phyloP scores from a whole-genome alignment of 2,329 filamentous ascomycete species.

The Fusarium foetens region DNA sequence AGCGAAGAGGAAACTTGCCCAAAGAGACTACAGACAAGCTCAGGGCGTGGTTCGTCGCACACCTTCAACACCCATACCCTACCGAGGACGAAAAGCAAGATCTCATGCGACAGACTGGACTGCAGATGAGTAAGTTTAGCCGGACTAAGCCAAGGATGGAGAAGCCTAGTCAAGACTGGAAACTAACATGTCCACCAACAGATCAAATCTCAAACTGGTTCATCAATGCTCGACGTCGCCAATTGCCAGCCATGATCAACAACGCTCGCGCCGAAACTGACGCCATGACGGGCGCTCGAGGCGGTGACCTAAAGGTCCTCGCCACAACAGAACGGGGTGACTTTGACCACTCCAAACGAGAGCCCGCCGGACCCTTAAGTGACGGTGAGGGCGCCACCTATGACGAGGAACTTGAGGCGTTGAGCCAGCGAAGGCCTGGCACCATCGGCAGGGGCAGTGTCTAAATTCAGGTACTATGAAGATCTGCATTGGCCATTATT shows the following conservation, averaged over 20 bases:
- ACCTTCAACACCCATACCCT: slow-evolving; percentile 84
- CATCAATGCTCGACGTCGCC: slow-evolving; percentile 78
- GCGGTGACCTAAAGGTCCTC: slow-evolving; percentile 51
- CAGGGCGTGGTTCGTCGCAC: slow-evolving; percentile 80
- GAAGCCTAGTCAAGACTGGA: neutral
- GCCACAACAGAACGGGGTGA: slow-evolving; percentile 53
- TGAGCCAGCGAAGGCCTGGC: slow-evolving; percentile 46
- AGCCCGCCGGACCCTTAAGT: slow-evolving; percentile 54
- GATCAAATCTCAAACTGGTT: slow-evolving; percentile 84
- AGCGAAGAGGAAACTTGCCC: slow-evolving; percentile 85
- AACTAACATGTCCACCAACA: slow-evolving; percentile 45
- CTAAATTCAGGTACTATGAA: slow-evolving; percentile 36
- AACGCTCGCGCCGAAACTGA: slow-evolving; percentile 64
- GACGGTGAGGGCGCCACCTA: slow-evolving; percentile 59
- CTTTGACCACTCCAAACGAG: slow-evolving; percentile 52
- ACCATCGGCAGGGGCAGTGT: slow-evolving; percentile 60
- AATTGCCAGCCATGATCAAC: slow-evolving; percentile 69
- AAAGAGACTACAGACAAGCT: slow-evolving; percentile 88
- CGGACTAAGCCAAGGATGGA: neutral
- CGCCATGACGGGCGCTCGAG: slow-evolving; percentile 53
- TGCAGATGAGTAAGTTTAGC: slow-evolving; percentile 77
- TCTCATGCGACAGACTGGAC: slow-evolving; percentile 77
- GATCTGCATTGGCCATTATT: slow-evolving; percentile 4
- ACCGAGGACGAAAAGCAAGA: slow-evolving; percentile 89
- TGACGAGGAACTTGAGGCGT: slow-evolving; percentile 55